Conservation (phyloP, 805 yeast genomes). For the Kazachstania martiniae region DNA sequence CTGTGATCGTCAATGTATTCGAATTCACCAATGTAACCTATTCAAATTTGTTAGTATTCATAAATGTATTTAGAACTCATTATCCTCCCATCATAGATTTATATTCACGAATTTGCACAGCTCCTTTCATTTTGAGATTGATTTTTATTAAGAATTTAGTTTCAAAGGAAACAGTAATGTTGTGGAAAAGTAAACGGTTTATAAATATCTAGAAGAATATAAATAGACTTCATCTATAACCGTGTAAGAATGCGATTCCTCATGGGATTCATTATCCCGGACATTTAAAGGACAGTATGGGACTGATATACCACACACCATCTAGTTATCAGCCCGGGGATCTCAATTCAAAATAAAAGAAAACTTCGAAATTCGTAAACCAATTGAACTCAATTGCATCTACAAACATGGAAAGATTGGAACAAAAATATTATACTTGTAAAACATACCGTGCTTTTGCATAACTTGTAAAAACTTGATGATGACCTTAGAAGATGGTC, state of each 20-base stretch:
- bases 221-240: conserved; percentile 24
- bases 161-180: conserved; percentile 27
- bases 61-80: too few species aligned
- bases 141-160: neutral
- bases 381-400: neutral
- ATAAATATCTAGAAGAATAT: conserved; percentile 8
- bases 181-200: conserved; percentile 60
- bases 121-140: too few species aligned
- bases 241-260: conserved; percentile 65
- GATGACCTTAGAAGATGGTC: conserved; percentile 97
- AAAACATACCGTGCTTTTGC: conserved; percentile 77
- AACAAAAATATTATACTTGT: too few species aligned
- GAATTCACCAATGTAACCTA: conserved; percentile 87
- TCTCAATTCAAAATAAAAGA: neutral
- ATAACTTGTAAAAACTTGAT: conserved; percentile 91
- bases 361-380: neutral
- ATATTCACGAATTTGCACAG: too few species aligned
- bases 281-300: conserved; percentile 95
- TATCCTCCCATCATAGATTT: too few species aligned
- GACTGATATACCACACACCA: conserved; percentile 72
- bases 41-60: conserved; percentile 1
- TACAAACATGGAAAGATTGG: neutral
- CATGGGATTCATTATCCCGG: conserved; percentile 59
- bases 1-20: conserved; percentile 98
- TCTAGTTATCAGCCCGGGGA: conserved; percentile 97